These are phyloP conservation scores for Xylaria bambusicola DNA, from an alignment of 495 filamentous ascomycete genomes.

Conservation along the genomic window DNA sequence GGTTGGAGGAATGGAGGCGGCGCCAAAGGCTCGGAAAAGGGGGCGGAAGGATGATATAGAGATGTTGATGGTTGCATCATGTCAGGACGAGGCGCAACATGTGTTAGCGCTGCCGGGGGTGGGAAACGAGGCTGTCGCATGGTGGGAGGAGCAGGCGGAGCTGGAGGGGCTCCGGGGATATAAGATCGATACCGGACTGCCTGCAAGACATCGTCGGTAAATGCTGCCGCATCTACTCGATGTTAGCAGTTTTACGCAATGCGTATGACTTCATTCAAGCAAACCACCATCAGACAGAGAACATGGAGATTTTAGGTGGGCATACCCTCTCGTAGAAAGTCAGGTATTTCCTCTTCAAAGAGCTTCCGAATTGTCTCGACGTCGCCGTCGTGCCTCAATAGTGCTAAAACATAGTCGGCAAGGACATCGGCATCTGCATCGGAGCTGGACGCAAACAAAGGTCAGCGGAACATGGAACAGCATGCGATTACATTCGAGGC, in stretches of 20 bases:
- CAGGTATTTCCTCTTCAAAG: conserved; percentile 77
- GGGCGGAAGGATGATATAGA: conserved; percentile 11
- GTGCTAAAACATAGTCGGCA: conserved; percentile 92
- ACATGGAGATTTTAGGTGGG: neutral
- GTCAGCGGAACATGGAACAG: conserved; percentile 16
- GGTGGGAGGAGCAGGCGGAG: conserved; percentile 16
- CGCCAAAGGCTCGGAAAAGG: conserved; percentile 10
- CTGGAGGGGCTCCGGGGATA: conserved; percentile 53
- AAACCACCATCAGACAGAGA: no score
- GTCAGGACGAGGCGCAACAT: conserved; percentile 14
- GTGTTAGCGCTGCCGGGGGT: conserved; percentile 24
- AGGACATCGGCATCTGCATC: conserved; percentile 95
- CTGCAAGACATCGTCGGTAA: conserved; percentile 84
- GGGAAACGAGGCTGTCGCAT: conserved; percentile 21
- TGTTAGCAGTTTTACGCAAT: neutral
- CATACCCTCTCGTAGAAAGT: conserved; percentile 82
- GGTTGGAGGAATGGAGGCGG: conserved; percentile 21
- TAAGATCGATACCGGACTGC: conserved; percentile 67
- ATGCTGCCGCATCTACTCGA: conserved; percentile 62
- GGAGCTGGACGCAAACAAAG: conserved; percentile 58
- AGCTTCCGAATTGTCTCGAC: conserved; percentile 70
- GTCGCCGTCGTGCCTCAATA: conserved; percentile 77
- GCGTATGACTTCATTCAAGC: no score
- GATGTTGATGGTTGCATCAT: conserved; percentile 18
- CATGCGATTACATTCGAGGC: neutral